A percentile compares a stretch with the other conserved stretches of the same genome.
phyloP scores from a whole-genome alignment of 352 stramenopile species.

The Synura sp. region DNA sequence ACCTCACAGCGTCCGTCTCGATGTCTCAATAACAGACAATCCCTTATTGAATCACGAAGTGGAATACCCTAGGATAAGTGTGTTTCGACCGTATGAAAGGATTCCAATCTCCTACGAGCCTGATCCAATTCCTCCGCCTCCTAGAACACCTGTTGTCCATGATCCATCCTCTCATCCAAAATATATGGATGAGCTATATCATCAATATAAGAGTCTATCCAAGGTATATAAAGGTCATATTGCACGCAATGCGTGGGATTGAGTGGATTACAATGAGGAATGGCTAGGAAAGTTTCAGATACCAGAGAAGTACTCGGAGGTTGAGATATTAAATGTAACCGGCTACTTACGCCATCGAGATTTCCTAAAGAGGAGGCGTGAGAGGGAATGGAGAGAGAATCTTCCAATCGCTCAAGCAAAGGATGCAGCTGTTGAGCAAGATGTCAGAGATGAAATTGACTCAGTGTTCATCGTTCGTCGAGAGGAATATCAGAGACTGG shows the following conservation, averaged over 20 bases:
- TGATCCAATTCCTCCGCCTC: not conserved
- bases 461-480: slow-evolving; percentile 23
- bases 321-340: slow-evolving; percentile 22
- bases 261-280: not conserved
- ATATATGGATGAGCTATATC: not conserved
- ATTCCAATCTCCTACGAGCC: slow-evolving; percentile 1
- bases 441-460: slow-evolving; percentile 30
- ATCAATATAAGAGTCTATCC: slow-evolving; percentile 3
- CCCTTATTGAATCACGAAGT: not conserved
- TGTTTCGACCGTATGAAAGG: slow-evolving; percentile 17
- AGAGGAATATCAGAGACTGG: slow-evolving; percentile 27
- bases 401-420: slow-evolving; percentile 22
- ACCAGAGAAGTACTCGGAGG: slow-evolving; percentile 27
- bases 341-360: slow-evolving; percentile 25
- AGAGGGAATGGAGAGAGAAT: slow-evolving; percentile 26
- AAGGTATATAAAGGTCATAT: not conserved
- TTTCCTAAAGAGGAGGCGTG: slow-evolving; percentile 23
- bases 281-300: slow-evolving; percentile 6
- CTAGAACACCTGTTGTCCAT: not conserved
- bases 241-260: not conserved
- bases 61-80: not conserved
- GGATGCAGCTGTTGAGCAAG: slow-evolving; percentile 15
- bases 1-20: not conserved
- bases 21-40: not conserved
- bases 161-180: not conserved